These are phyloP conservation scores for Purshia tridentata DNA, from an alignment of 306 rosid species.

Conservation along the genomic window DNA sequence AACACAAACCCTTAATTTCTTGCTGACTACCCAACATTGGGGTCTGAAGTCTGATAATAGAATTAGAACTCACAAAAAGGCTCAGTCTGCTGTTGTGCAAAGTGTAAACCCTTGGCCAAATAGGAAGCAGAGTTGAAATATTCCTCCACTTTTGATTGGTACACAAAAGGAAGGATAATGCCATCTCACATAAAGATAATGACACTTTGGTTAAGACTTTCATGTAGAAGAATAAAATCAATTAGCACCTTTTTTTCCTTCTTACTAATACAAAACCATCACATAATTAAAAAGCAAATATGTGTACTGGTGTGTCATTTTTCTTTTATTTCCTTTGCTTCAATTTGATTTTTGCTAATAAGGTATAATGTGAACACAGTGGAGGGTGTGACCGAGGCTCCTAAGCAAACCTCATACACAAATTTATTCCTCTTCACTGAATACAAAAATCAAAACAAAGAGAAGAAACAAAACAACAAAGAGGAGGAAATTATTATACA, in stretches of 20 bases:
- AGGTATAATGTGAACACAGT: not conserved
- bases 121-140: not conserved
- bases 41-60: not conserved
- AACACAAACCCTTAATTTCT: not conserved
- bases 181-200: no score
- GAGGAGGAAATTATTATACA: constrained; percentile 21
- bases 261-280: no score
- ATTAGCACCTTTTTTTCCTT: no score
- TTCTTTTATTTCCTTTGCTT: not conserved
- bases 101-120: not conserved
- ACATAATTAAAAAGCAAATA: no score
- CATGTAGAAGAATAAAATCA: no score
- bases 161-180: not conserved
- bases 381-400: no score
- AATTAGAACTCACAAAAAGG: not conserved
- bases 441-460: not conserved
- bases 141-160: not conserved
- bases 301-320: no score
- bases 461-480: not conserved
- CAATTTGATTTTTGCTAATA: not conserved
- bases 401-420: no score
- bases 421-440: not conserved
- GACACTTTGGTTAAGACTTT: no score
- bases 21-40: not conserved
- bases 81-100: not conserved